Evolutionary conservation across 306 rosid species (phyloP), one percentile per base, ranked within the genome.

Genomic region (Oxytropis ochrocephala): DNA sequence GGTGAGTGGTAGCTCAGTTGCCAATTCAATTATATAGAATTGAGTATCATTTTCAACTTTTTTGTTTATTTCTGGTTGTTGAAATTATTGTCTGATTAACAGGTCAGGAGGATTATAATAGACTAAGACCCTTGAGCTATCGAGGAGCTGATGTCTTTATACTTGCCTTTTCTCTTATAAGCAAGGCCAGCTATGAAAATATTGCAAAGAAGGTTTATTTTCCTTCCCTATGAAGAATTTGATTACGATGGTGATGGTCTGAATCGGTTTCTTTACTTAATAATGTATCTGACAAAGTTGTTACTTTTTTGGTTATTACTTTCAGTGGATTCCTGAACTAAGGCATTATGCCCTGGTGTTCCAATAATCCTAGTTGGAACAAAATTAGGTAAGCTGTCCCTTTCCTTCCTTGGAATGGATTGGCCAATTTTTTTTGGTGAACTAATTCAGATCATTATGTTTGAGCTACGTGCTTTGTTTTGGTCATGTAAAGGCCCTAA

Each of bases 271-370:
- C 52, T 67, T 70, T 14, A 2, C 64, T 35, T 49, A 19, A 16
- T 21, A 69, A 11, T 41, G 47, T 49, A 33, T 21, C 81, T 36
- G 60, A 83, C 52, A 7, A 60, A 46, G 67, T 59, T 63, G 35
- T 67, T 53, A 33, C 47, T 17, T 7, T 72, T 32, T 36, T 62
- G 39, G 29, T 47, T 83, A 41, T 21, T 21, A 12, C 29, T 77
- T 79, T 58, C 91, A 91, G 97, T 91, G 97, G 97, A 91, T 91
- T 65, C 94, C 91, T 66, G 96, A 91, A 75, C 80, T 91, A 67
- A 86, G 85, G 83, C 96, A 91, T 79, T 85, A 89, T 24, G 97
- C 96, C 8, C 94, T 17, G 96, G 96, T 10, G 91, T 91, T 84
- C 96, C 97, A 70, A 82, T 91, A 58, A 81, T 91, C 74, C 93